phyloP scores from a whole-genome alignment of 441 rosid genomes.

The Omphalea diandra region DNA sequence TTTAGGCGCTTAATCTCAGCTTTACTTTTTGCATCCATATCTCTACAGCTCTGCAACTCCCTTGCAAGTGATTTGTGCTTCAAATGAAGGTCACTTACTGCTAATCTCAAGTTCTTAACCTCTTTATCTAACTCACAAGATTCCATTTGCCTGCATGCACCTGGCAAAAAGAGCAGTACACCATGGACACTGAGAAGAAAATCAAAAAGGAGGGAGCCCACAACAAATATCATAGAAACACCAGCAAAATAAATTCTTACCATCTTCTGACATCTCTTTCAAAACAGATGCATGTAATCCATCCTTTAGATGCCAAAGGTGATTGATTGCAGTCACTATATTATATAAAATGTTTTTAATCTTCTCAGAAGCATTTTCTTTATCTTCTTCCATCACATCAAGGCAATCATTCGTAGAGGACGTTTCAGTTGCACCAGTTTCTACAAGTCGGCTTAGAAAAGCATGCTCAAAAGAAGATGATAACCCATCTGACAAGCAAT shows the following conservation, averaged over 20 bases:
- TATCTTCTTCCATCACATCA: constrained; percentile 41
- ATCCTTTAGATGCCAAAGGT: constrained; percentile 62
- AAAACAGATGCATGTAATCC: constrained; percentile 48
- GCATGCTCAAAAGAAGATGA: constrained; percentile 48
- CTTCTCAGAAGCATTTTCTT: constrained; percentile 42
- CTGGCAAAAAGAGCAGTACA: constrained; percentile 43
- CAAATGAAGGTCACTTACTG: constrained; percentile 62
- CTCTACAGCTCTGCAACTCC: constrained; percentile 63
- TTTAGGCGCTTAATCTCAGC: constrained; percentile 63
- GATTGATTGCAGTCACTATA: constrained; percentile 50
- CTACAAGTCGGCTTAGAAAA: constrained; percentile 64
- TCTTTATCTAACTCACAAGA: constrained; percentile 53
- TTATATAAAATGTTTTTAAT: constrained; percentile 43
- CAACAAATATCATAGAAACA: neutral
- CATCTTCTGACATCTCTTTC: constrained; percentile 48
- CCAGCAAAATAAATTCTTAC: constrained; percentile 34
- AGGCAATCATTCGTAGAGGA: constrained; percentile 53
- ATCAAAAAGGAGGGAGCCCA: constrained; percentile 6
- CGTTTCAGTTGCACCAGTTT: constrained; percentile 85
- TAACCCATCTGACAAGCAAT: constrained; percentile 49
- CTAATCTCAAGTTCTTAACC: constrained; percentile 61
- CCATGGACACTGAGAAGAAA: constrained; percentile 23
- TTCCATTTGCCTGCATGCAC: constrained; percentile 44
- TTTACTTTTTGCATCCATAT: constrained; percentile 65
- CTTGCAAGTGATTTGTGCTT: constrained; percentile 60